These are phyloP conservation scores for Spiraea crenata DNA, from an alignment of 331 rosid genomes.

Conservation along the genomic window DNA sequence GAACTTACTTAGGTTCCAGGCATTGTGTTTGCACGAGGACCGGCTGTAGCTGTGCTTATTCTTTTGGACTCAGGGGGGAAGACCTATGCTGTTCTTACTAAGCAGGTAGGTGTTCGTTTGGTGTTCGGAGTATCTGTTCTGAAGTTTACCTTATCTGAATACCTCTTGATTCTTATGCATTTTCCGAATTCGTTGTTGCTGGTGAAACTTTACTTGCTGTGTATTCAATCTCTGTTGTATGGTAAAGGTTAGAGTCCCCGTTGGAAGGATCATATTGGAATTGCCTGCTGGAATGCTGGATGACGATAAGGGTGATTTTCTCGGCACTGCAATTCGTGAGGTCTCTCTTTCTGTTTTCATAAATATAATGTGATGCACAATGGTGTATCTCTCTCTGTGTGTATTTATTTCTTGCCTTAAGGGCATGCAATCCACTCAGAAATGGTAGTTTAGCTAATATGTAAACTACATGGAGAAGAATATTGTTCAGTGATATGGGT, in stretches of 20 bases:
- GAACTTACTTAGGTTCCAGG: constrained; percentile 78
- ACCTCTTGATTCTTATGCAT: neutral
- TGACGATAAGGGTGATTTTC: constrained; percentile 74
- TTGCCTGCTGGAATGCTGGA: constrained; percentile 98
- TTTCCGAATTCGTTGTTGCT: neutral
- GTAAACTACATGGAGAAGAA: neutral
- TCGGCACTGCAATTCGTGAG: constrained; percentile 90
- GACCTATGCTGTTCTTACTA: constrained; percentile 83
- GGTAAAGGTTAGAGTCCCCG: constrained; percentile 80
- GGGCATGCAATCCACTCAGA: constrained; percentile 6
- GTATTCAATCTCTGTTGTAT: neutral
- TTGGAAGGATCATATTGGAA: constrained; percentile 76
- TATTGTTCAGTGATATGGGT: neutral
- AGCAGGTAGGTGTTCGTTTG: constrained; percentile 55
- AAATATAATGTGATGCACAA: neutral
- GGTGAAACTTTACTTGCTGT: too few relatives aligned
- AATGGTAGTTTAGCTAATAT: neutral
- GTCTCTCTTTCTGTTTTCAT: constrained; percentile 37
- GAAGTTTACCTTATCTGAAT: neutral
- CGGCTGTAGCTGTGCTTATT: constrained; percentile 84
- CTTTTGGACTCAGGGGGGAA: constrained; percentile 79
- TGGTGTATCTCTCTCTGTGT: neutral
- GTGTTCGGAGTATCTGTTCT: neutral
- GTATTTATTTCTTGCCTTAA: neutral
- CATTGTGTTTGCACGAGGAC: constrained; percentile 92